Evolutionary conservation across 306 rosid species (phyloP), one percentile per base, ranked within the genome.

Genomic region (Albizia julibrissin): DNA sequence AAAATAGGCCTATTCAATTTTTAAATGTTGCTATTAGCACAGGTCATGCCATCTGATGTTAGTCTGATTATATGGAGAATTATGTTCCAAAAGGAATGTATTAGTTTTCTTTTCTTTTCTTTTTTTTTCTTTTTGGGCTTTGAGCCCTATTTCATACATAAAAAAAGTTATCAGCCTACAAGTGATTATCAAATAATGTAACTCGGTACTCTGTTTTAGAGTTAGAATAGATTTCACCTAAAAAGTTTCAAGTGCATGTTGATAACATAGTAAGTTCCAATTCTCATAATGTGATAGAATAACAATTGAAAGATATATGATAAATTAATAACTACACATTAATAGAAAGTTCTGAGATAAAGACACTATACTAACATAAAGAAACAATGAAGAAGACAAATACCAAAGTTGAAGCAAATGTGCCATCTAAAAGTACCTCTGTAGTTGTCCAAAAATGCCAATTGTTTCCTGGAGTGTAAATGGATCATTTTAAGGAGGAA

Each of bases 341-440:
- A 68, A 75, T 14, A 69, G 52, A 69, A 44, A 54, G 43, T 22
- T 75, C 43, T 79, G 26, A 76, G 49, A 26, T 27, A 33, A 50
- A 44, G 64, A 77, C 42, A 26, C 50, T 52, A 61, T 18, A 52
- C 66, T 37, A 88, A 82, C 72, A 69, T 65, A 72, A 80, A 15
- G 16, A 56, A 79, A 69, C 52, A 69, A 80, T 3, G 33, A 84
- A 83, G 71, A n/a, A n/a, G 58, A 74, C 19, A 79, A 78, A 49
- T 91, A 95, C 99, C 99, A 75, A 95, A 93, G 90, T 95, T 95
- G 77, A 95, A 95, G 87, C 98, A 93, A 84, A 93, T 95, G 75
- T 95, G 99, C 99, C 98, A 95, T 85, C 97, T 89, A 82, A 95
- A 95, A 82, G 96, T 87, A 82, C 98, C 98, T 69, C 97, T 90